Conservation (phyloP, 495 filamentous ascomycete species). For the Aspergillus bertholletiae region DNA sequence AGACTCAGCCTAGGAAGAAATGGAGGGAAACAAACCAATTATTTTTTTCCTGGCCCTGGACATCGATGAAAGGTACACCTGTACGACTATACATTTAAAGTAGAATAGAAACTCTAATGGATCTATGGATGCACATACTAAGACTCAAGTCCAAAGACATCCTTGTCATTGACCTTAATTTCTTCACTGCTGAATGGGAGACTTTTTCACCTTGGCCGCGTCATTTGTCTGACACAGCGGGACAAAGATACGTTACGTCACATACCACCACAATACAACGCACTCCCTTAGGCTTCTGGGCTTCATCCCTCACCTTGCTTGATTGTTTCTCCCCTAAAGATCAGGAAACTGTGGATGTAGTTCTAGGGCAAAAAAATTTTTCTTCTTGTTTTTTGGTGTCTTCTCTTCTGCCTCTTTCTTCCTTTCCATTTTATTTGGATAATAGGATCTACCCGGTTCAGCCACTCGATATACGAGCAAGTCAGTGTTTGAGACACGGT, state of each 20-base stretch:
- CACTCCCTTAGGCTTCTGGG: too few species aligned
- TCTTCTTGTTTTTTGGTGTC: background rate
- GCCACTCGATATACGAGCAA: slow-evolving; percentile 15
- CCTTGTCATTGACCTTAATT: background rate
- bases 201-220: background rate
- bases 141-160: background rate
- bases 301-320: background rate
- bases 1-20: background rate
- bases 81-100: background rate
- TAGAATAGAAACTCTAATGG: background rate
- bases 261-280: background rate
- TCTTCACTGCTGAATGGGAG: background rate
- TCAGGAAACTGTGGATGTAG: background rate
- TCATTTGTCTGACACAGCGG: background rate
- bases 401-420: background rate
- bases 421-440: background rate
- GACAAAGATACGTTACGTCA: background rate
- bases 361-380: background rate
- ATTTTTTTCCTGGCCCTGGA: background rate
- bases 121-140: background rate
- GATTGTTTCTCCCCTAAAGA: background rate
- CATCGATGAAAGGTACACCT: background rate
- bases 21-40: background rate
- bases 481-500: slow-evolving; percentile 21
- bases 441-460: slow-evolving; percentile 13